Conservation (phyloP, 2,329 filamentous ascomycete species). For the Neonectria magnoliae region DNA sequence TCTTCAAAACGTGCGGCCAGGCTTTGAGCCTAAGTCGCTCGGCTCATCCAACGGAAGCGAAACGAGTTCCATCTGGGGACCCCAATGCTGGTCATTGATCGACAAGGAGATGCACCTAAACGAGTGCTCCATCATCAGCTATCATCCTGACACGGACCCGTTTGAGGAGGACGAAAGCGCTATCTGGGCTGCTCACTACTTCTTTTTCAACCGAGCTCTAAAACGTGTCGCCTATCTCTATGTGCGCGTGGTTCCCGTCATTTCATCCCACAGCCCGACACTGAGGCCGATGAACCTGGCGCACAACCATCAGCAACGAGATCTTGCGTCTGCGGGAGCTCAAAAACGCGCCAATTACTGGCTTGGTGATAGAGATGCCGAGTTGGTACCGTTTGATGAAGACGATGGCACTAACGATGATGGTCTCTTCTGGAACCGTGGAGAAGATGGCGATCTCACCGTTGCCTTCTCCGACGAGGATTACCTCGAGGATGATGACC, state of each 20-base stretch:
- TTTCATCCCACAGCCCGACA: slow-evolving; percentile 69
- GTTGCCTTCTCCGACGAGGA: slow-evolving; percentile 64
- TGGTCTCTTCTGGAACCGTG: slow-evolving; percentile 66
- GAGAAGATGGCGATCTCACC: slow-evolving; percentile 64
- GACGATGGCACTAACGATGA: slow-evolving; percentile 61
- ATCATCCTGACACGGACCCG: slow-evolving; percentile 87
- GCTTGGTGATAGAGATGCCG: slow-evolving; percentile 75
- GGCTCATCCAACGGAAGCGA: slow-evolving; percentile 54
- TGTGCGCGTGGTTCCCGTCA: slow-evolving; percentile 85
- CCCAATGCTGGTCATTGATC: slow-evolving; percentile 89
- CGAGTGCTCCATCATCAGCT: slow-evolving; percentile 90
- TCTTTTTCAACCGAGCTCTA: slow-evolving; percentile 93
- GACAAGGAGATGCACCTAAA: slow-evolving; percentile 94
- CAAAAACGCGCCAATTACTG: slow-evolving; percentile 86
- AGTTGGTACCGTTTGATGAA: slow-evolving; percentile 56
- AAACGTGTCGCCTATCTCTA: slow-evolving; percentile 97
- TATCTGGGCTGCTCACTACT: slow-evolving; percentile 96
- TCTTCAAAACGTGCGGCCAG: slow-evolving; percentile 84
- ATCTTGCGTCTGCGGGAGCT: slow-evolving; percentile 49
- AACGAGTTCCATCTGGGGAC: slow-evolving; percentile 78
- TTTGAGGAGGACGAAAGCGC: slow-evolving; percentile 92
- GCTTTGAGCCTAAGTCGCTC: slow-evolving; percentile 57
- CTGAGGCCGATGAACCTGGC: slow-evolving; percentile 48
- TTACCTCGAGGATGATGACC: slow-evolving; percentile 59
- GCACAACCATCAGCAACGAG: slow-evolving; percentile 41